A percentile compares a stretch with the other conserved stretches of the same genome.
Evolutionary conservation across 1,284 basidiomycete genomes (phyloP).

Genomic region (Anthracocystis panici-leucophaei): DNA sequence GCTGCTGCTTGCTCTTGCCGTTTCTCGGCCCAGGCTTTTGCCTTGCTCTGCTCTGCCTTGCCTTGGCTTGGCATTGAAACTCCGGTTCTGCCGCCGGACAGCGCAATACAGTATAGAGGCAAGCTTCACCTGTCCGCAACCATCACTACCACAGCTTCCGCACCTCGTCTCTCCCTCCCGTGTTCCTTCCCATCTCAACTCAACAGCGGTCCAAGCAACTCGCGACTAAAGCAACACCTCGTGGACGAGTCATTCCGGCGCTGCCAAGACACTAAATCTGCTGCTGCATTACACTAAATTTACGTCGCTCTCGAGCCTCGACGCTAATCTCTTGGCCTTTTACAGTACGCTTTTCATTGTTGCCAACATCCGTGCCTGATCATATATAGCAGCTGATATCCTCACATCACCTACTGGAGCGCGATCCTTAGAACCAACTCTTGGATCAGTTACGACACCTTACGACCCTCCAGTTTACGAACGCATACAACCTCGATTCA

Average conservation of each 20-base stretch:
- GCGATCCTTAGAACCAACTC: neutral
- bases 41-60: neutral
- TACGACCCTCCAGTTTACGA: neutral
- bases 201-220: neutral
- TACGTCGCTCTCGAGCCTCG: slow-evolving; percentile 18
- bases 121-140: slow-evolving; percentile 5
- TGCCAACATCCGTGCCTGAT: neutral
- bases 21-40: slow-evolving; percentile 3
- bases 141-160: neutral
- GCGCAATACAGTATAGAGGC: neutral
- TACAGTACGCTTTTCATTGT: neutral
- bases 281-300: neutral
- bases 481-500: neutral
- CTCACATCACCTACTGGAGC: neutral
- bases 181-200: neutral
- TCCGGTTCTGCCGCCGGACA: slow-evolving; percentile 16
- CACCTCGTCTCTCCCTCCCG: neutral
- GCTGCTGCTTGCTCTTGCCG: slow-evolving; percentile 6
- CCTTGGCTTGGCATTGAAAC: slow-evolving; percentile 5
- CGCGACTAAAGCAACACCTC: neutral
- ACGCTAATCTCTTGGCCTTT: neutral
- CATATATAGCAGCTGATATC: neutral
- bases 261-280: slow-evolving; percentile 7
- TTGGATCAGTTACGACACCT: neutral
- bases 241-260: neutral